Base-by-base conservation (phyloP, 257 asterid species). In the Phtheirospermum japonicum region DNA sequence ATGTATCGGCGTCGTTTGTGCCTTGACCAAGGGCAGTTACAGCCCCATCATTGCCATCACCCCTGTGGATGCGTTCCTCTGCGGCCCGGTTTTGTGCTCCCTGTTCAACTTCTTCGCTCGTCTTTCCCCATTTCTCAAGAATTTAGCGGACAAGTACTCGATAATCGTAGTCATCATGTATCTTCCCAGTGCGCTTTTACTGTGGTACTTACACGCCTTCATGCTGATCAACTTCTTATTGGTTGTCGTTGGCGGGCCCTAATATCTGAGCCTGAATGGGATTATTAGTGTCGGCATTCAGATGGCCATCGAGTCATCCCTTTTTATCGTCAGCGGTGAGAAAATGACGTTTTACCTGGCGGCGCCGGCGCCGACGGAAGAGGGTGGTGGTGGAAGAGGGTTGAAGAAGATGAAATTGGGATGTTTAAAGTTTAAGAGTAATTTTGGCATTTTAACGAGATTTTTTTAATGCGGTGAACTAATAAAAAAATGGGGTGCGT, bases 321-420 rank as follows among this genome's bases (percentile, higher is more conserved):
- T 66, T 33, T 66, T 43, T 17, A 18, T 66, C 6, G 6, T 57
- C 17, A 17, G 18, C 12, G 43, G 57, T 0, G 13, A 45, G 0
- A 18, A n/a, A n/a, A 56, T 50, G 10, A 57, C 16, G 23, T 57
- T 66, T 48, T 57, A 32, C 36, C 71, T 65, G 14, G 2, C n/a
- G n/a, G n/a, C n/a, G n/a, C n/a, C n/a, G n/a, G n/a, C n/a, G n/a
- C n/a, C n/a, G n/a, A n/a, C n/a, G n/a, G n/a, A n/a, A n/a, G n/a
- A n/a, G n/a, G n/a, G n/a, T n/a, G n/a, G n/a, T n/a, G n/a, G n/a
- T n/a, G n/a, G n/a, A n/a, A n/a, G n/a, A n/a, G n/a, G n/a, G n/a
- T n/a, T n/a, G n/a, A n/a, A n/a, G n/a, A n/a, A n/a, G n/a, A n/a
- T n/a, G n/a, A n/a, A n/a, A n/a, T n/a, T n/a, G n/a, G n/a, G n/a